phyloP scores from a whole-genome alignment of 345 rosid species.

The Salix brachista region DNA sequence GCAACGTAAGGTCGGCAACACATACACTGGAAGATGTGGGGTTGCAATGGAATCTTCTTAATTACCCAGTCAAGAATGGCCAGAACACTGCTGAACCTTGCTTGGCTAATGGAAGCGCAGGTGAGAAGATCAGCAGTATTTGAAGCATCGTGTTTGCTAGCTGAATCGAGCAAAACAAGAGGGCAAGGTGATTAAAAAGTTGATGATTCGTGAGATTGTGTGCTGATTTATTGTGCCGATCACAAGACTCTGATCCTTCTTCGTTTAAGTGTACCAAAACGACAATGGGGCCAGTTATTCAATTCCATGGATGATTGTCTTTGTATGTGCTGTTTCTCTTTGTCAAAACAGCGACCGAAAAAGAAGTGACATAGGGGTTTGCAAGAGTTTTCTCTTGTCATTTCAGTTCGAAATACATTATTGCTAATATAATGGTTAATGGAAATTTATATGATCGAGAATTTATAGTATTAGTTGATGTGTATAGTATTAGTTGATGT shows the following conservation, averaged over 20 bases:
- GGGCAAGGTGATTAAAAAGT: background rate
- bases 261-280: background rate
- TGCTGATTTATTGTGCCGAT: background rate
- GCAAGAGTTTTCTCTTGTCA: no score
- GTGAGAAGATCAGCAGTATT: constrained; percentile 38
- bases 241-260: background rate
- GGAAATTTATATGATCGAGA: accelerated
- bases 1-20: constrained; percentile 8
- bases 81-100: background rate
- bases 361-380: background rate
- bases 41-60: constrained; percentile 28
- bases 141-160: constrained; percentile 16
- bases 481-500: no score
- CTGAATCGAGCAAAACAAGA: background rate
- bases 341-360: background rate
- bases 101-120: background rate
- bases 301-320: constrained; percentile 13
- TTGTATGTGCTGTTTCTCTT: constrained; percentile 16
- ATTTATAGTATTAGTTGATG: no score
- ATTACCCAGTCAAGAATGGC: constrained; percentile 16
- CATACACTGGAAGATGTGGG: constrained; percentile 21
- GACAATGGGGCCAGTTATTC: background rate
- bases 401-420: accelerated
- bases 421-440: no score
- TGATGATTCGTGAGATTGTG: background rate